phyloP scores from a whole-genome alignment of 2,329 filamentous ascomycete species.

The Epichloe uncinata region DNA sequence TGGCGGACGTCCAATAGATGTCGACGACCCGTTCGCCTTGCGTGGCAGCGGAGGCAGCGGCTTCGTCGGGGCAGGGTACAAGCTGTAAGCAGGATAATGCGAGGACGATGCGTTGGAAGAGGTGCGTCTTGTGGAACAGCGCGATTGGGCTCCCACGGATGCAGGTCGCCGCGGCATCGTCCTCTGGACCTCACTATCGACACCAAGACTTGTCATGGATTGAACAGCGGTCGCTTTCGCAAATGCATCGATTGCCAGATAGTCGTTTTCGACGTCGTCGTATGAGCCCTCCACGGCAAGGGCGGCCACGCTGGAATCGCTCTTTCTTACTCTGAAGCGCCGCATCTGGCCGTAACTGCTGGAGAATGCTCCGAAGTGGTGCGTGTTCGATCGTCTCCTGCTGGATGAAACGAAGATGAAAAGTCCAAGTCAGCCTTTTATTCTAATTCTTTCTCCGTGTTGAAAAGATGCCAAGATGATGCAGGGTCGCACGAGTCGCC shows the following conservation, averaged over 20 bases:
- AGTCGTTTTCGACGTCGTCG: not conserved
- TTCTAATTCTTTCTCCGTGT: not conserved
- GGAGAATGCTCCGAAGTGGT: not conserved
- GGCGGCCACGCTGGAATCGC: not conserved
- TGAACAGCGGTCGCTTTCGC: not conserved
- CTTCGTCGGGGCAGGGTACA: conserved; percentile 5
- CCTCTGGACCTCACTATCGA: not conserved
- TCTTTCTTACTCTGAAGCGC: not conserved
- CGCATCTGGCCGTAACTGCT: not conserved
- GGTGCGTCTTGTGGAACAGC: not conserved
- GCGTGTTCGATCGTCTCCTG: not conserved
- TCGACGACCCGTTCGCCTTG: conserved; percentile 1
- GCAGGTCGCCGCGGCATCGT: not conserved
- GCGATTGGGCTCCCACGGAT: not conserved
- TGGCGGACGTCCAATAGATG: conserved; percentile 3
- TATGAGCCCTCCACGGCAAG: not conserved
- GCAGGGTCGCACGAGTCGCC: not conserved
- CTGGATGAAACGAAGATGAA: not conserved
- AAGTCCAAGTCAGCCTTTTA: not conserved
- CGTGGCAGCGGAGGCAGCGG: conserved; percentile 5
- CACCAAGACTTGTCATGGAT: not conserved
- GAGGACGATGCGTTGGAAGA: conserved; percentile 3
- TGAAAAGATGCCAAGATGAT: not conserved
- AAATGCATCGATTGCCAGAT: not conserved
- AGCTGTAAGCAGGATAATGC: conserved; percentile 2